Percentiles rank a stretch among this genome's conserved stretches.
Conservation (phyloP, 345 rosid genomes). For the Eucalyptus erythrocorys region DNA sequence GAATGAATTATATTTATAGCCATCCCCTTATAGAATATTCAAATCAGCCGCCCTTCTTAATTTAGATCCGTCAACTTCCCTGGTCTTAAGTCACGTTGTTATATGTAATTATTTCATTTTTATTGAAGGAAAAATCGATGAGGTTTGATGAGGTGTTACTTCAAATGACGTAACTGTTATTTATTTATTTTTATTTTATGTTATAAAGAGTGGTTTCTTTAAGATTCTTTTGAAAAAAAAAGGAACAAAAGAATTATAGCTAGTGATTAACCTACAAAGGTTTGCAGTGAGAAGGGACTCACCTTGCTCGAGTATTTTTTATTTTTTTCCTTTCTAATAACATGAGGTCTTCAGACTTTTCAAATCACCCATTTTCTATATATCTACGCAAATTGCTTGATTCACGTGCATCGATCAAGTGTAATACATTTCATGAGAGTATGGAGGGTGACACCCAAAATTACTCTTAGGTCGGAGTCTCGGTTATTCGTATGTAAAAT, state of each 20-base stretch:
- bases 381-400: neutral
- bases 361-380: neutral
- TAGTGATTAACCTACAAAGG: neutral
- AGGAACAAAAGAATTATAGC: neutral
- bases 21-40: neutral
- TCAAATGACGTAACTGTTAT: neutral
- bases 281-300: neutral
- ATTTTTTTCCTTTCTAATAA: neutral
- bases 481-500: neutral
- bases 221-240: neutral
- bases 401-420: neutral
- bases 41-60: neutral
- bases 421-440: neutral
- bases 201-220: neutral
- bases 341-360: neutral
- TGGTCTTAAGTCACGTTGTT: neutral
- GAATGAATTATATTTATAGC: neutral
- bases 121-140: neutral
- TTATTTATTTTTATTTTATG: neutral
- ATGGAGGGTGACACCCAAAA: neutral
- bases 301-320: neutral
- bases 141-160: neutral
- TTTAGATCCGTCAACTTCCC: neutral
- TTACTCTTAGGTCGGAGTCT: neutral
- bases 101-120: neutral